Base-by-base conservation (phyloP, 768 basidiomycete genomes). In the Boletus speciosus region DNA sequence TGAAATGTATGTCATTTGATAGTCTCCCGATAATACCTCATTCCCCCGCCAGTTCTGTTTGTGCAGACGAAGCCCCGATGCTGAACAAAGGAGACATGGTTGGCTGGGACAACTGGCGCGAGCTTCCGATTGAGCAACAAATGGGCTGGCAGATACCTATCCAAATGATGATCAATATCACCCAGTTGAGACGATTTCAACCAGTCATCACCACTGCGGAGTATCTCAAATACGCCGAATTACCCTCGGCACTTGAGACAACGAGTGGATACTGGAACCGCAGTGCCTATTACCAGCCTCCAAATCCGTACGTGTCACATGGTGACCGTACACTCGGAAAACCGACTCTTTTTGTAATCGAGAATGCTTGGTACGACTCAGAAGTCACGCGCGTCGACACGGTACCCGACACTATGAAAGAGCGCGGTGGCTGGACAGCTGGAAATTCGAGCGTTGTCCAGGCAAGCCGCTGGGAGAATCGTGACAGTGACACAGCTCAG, bases 331-430 rank as follows among this genome's bases (percentile, higher is more conserved):
- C 57, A 5, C 34, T 15, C 9, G 56, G 49, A 38, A 54, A 57
- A 54, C 62, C 53, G 7, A 65, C 54, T 31, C 59, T 75, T 9
- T 69, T 64, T 46, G 65, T 71, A 32, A 74, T 77, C 46, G 66
- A 71, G 41, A 78, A 78, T 59, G 40, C 62, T 6, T 71, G 71
- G 61, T 77, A 75, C 52, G 77, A 77, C 48, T 73, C 73, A 9
- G 43, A 55, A 19, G 60, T 70, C 49, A 64, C 66, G 15, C 73
- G 76, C 27, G 74, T 77, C 46, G 73, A 77, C 55, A 55, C 42
- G 51, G 45, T 75, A 47, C 66, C 68, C 12, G 57, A 61, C 14
- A 52, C 53, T 21, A 56, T 67, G 54, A 67, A 64, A 48, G 31
- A 10, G 12, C 69, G 66, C 19, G 67, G 70, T 27, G 51, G 59